These are phyloP conservation scores for Macrophomina pseudophaseolina DNA, from an alignment of 2,329 filamentous ascomycete species.

Conservation along the genomic window DNA sequence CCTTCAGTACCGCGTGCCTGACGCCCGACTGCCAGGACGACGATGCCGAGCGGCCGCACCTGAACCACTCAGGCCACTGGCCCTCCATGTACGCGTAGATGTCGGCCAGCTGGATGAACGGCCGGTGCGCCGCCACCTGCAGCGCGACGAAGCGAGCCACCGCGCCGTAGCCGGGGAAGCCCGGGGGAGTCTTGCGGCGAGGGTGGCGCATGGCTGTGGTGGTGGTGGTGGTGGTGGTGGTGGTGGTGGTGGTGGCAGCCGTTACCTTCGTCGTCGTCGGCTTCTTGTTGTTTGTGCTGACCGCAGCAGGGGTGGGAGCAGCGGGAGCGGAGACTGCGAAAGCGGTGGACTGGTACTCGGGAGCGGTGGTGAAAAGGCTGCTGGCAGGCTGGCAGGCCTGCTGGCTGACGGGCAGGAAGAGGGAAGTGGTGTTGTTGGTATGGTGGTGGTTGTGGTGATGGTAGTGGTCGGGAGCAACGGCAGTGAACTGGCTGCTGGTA, in stretches of 20 bases:
- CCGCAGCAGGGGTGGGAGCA: too few species aligned
- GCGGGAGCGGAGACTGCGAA: too few species aligned
- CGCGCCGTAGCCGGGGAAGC: conserved; percentile 10
- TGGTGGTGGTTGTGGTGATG: too few species aligned
- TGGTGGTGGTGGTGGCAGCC: background rate
- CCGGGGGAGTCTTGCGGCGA: conserved; percentile 1
- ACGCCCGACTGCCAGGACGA: background rate
- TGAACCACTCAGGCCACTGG: background rate
- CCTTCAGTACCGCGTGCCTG: background rate
- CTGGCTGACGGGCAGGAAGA: background rate
- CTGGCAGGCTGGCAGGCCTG: background rate
- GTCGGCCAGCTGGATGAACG: background rate
- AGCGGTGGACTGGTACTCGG: background rate
- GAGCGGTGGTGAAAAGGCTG: background rate
- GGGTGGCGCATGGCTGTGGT: background rate
- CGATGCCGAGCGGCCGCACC: too few species aligned
- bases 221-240: background rate
- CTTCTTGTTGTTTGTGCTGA: too few species aligned
- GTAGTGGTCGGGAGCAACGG: background rate
- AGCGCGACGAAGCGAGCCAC: background rate
- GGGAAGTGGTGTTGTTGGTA: too few species aligned
- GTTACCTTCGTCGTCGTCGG: too few species aligned
- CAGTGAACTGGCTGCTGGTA: too few species aligned
- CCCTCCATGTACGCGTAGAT: background rate
- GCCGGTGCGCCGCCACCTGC: background rate